These are phyloP conservation scores for Phytopythium kandeliae DNA, from an alignment of 352 stramenopile species.

Conservation along the genomic window DNA sequence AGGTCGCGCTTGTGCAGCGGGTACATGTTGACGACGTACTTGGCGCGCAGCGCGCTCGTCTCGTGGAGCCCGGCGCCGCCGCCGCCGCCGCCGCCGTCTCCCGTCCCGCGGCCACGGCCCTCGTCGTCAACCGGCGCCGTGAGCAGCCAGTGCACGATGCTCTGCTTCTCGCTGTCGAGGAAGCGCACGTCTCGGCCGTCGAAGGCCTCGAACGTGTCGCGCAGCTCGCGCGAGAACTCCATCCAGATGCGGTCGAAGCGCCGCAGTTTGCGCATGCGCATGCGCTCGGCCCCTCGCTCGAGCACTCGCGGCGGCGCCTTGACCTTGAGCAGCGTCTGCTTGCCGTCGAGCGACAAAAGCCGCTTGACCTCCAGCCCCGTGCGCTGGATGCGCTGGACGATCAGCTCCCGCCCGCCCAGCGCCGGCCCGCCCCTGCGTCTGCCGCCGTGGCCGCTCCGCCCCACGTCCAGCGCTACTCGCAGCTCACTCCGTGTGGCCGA, in stretches of 20 bases:
- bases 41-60: constrained; percentile 47
- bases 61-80: constrained; percentile 73
- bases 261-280: constrained; percentile 58
- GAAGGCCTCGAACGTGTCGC: constrained; percentile 63
- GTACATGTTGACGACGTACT: constrained; percentile 81
- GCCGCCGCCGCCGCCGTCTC: neutral
- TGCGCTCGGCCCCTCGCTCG: constrained; percentile 60
- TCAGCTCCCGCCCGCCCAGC: constrained; percentile 19
- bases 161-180: constrained; percentile 79
- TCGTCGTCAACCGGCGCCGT: constrained; percentile 29
- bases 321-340: constrained; percentile 76
- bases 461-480: too few species aligned
- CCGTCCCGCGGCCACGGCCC: neutral
- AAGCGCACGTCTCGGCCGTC: constrained; percentile 51
- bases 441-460: too few species aligned
- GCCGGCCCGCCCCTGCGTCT: constrained; percentile 7
- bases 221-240: constrained; percentile 65
- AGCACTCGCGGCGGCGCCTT: constrained; percentile 57
- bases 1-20: constrained; percentile 86
- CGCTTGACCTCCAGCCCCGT: constrained; percentile 71
- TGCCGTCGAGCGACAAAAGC: constrained; percentile 64
- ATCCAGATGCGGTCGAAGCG: constrained; percentile 76
- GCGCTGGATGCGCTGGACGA: constrained; percentile 49
- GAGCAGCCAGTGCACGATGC: constrained; percentile 64
- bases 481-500: too few species aligned